Conservation (phyloP, 2,329 filamentous ascomycete species). For the Tolypocladium amazonense region DNA sequence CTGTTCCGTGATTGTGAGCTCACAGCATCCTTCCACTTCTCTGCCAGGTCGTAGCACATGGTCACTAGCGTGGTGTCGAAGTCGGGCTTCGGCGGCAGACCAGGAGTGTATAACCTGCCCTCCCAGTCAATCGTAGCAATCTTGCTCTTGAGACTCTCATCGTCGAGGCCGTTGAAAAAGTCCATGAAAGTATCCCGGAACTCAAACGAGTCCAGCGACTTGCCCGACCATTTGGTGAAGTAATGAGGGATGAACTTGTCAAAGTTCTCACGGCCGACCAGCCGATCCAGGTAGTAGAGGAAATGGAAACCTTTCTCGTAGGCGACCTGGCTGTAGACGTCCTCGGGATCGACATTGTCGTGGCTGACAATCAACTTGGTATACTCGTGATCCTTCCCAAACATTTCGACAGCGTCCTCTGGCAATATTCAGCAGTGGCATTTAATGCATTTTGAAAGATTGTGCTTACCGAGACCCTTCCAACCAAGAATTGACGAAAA, state of each 20-base stretch:
- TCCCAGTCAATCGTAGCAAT: constrained; percentile 79
- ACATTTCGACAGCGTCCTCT: constrained; percentile 69
- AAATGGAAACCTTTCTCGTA: constrained; percentile 98
- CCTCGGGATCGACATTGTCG: constrained; percentile 86
- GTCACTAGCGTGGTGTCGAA: constrained; percentile 87
- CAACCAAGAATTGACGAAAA: constrained; percentile 95
- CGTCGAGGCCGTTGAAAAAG: constrained; percentile 63
- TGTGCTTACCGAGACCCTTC: constrained; percentile 59
- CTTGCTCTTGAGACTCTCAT: constrained; percentile 52
- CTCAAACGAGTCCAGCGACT: constrained; percentile 85
- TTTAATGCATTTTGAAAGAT: background rate
- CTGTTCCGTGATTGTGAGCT: constrained; percentile 19
- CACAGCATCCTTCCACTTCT: constrained; percentile 63
- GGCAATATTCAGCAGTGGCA: background rate
- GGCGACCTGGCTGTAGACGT: constrained; percentile 84
- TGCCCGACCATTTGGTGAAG: constrained; percentile 74
- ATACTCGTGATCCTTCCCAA: constrained; percentile 78
- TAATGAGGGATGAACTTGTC: constrained; percentile 95
- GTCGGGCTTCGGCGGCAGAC: constrained; percentile 78
- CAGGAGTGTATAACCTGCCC: constrained; percentile 76
- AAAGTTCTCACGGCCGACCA: constrained; percentile 78
- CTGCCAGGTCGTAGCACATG: constrained; percentile 70
- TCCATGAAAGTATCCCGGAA: constrained; percentile 82
- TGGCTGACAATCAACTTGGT: constrained; percentile 85
- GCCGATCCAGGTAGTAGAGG: constrained; percentile 77